phyloP scores from a whole-genome alignment of 1,139 yeast species.

The Protomyces pachydermus region DNA sequence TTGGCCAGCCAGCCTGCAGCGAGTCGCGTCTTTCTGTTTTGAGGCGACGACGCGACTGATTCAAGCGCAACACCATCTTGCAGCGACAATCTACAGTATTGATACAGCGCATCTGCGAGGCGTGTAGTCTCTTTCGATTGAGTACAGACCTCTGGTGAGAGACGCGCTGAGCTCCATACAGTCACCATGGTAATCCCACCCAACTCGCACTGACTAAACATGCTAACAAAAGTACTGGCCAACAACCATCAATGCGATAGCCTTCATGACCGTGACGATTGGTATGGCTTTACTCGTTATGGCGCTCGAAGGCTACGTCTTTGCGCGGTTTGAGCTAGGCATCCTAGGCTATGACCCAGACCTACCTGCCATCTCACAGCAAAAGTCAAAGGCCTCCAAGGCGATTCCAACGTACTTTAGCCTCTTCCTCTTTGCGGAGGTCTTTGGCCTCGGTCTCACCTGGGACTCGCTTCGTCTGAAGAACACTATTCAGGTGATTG shows the following conservation, averaged over 20 bases:
- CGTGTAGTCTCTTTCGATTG: no score
- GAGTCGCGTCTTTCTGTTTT: no score
- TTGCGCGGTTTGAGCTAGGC: slow-evolving; percentile 36
- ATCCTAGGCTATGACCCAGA: slow-evolving; percentile 23
- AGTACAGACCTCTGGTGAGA: no score
- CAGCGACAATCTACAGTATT: no score
- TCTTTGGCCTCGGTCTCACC: slow-evolving; percentile 45
- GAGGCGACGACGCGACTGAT: no score
- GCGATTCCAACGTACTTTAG: slow-evolving; percentile 43
- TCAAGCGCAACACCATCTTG: no score
- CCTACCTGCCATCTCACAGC: slow-evolving; percentile 26
- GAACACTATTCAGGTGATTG: slow-evolving; percentile 44
- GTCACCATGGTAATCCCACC: no score
- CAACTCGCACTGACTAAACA: not conserved
- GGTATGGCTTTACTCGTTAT: slow-evolving; percentile 36
- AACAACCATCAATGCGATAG: slow-evolving; percentile 41
- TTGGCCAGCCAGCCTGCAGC: no score
- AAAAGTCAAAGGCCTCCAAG: slow-evolving; percentile 34
- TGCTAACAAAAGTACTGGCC: slow-evolving; percentile 1
- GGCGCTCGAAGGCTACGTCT: slow-evolving; percentile 37
- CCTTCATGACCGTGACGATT: slow-evolving; percentile 34
- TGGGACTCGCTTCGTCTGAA: slow-evolving; percentile 45
- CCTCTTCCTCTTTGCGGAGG: slow-evolving; percentile 46
- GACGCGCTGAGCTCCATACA: no score
- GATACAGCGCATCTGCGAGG: no score